Evolutionary conservation across 2,329 filamentous ascomycete genomes (phyloP), one percentile per base, ranked within the genome.

Genomic region (Botrytis fragariae): DNA sequence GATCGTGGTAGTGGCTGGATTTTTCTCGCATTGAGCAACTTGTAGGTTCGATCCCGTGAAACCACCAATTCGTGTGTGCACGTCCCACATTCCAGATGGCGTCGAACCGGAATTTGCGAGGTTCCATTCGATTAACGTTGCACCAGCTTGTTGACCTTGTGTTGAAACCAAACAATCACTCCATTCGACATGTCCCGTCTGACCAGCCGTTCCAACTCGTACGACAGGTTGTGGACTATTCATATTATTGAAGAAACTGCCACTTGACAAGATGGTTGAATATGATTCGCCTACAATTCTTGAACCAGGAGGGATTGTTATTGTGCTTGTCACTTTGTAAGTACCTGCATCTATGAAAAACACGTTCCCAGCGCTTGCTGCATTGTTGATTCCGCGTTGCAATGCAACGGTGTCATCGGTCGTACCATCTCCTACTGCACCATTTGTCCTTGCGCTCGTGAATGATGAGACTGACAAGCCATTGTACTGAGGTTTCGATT

Each of bases 61-160:
- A 12, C 87, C 87, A 48, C 84, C 81, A 45, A 81, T 75, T 16
- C 79, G 77, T 29, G 79, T 75, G 68, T 82, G 80, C 7, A 78
- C 77, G 72, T 79, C 86, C 87, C 87, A 89, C 77, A 90, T 84
- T 5, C 85, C 88, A 1, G 77, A 72, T 77, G 79, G 63, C 60
- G 92, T 93, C 20, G 83, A 82, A 10, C 83, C 84, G 45, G 81
- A 78, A 7, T 82, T 82, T 14, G 80, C 83, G 3, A 92, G 82
- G 78, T 93, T 93, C 85, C 88, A 92, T 77, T 93, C 84, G 84
- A 92, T 86, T 12, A 93, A 81, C 3, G 91, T 84, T 0, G 90
- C 90, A 77, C 79, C 91, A 1, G 87, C 84, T 37, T 88, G 85
- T 18, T 74, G 63, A 37, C 77, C 95, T 82, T 97, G 93, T 29